Base-by-base conservation (phyloP, 169 alveolate species). In the Plasmodium vivax region DNA sequence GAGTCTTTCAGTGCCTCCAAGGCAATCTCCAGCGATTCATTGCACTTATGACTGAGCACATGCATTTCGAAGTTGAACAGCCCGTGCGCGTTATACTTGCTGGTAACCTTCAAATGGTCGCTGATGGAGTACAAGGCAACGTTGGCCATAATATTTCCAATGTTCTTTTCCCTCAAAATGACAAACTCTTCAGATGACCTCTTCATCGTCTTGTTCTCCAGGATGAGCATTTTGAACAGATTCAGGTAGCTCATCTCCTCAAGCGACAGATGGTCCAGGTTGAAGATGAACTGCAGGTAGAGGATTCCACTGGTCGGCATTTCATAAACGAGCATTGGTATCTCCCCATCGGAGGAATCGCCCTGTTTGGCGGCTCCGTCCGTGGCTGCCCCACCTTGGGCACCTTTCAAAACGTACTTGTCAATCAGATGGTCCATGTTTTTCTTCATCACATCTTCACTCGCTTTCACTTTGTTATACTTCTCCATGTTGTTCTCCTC, bases 281-380 rank as follows among this genome's bases (percentile, higher is more conserved):
- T 87, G 30, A 96, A 91, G n/a, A 96, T 95, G 43, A 95, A 92
- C 43, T 96, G 97, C 30, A 96, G 43, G 84, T 96, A 96, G n/a
- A 96, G 47, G n/a, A 96, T 94, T 1, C 98, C 97, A n/a, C 85
- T 92, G n/a, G 98, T 92, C 16, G 95, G 97, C 73, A 96, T 92
- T 36, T 96, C 97, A 43, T 96, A 96, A 23, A 93, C 72, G 41
- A 95, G 56, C 77, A 95, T 88, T n/a, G 93, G 93, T 27, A 95
- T 43, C 34, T 87, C 81, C 30, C 72, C 82, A 1, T 83, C 32
- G 19, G 87, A 12, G 4, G 2, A 0, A 54, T 81, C 10, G 5
- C 36, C 6, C 72, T 45, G 2, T 5, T 81, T 81, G 16, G 30
- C 9, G 8, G 16, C 38, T n/a, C 77, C 32, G 14, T 27, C 9